These are phyloP conservation scores for Mollisia scopiformis DNA, from an alignment of 2,329 filamentous ascomycete species.

Conservation along the genomic window DNA sequence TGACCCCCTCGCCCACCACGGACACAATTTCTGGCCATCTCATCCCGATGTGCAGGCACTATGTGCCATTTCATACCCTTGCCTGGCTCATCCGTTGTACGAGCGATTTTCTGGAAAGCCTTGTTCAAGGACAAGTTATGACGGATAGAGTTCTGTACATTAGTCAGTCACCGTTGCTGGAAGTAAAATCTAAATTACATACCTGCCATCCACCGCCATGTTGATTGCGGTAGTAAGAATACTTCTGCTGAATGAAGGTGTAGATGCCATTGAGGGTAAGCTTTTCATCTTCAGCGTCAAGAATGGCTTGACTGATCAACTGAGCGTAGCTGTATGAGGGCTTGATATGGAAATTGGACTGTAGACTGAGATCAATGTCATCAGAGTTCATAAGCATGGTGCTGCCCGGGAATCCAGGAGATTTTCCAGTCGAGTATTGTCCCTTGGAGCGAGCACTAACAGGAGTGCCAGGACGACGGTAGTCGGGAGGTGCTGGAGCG, in stretches of 20 bases:
- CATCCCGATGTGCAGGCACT: conserved; percentile 78
- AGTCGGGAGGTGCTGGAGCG: conserved; percentile 62
- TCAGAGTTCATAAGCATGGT: conserved; percentile 50
- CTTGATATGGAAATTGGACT: conserved; percentile 88
- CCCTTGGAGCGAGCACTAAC: conserved; percentile 26
- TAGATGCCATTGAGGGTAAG: conserved; percentile 93
- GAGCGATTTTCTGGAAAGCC: conserved; percentile 89
- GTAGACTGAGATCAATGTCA: conserved; percentile 76
- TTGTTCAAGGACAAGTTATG: conserved; percentile 97
- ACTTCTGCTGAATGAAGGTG: conserved; percentile 86
- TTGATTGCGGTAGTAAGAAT: conserved; percentile 89
- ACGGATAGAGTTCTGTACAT: conserved; percentile 81
- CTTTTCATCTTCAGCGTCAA: conserved; percentile 84
- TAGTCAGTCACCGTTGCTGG: conserved; percentile 29
- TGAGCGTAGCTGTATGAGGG: conserved; percentile 96
- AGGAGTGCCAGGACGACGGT: conserved; percentile 64
- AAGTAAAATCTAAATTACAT: conserved; percentile 38
- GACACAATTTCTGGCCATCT: conserved; percentile 67
- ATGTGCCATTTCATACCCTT: conserved; percentile 99
- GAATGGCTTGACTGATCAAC: conserved; percentile 94
- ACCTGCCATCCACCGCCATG: conserved; percentile 85
- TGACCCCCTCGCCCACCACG: conserved; percentile 65
- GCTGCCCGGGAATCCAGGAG: conserved; percentile 36
- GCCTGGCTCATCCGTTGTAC: conserved; percentile 91
- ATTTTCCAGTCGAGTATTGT: conserved; percentile 30